Percentiles rank a stretch among this genome's conserved stretches.
phyloP scores from a whole-genome alignment of 2,329 filamentous ascomycete genomes.

The Chaetomiaceae sp. region DNA sequence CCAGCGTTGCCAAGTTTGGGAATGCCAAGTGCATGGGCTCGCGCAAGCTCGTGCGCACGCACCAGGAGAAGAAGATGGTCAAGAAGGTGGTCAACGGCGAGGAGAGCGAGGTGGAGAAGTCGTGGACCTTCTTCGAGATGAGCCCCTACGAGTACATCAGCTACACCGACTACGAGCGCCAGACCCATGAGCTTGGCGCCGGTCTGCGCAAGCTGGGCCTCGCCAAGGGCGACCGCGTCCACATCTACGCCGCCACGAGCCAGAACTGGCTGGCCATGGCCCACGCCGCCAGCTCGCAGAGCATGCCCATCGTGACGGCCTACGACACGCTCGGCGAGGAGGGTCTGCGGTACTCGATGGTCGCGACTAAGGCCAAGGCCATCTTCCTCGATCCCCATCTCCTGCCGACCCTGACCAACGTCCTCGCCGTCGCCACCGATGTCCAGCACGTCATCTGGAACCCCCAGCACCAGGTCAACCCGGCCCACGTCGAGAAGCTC shows the following conservation, averaged over 20 bases:
- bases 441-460: conserved; percentile 52
- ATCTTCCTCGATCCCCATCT: conserved; percentile 73
- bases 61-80: conserved; percentile 81
- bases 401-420: conserved; percentile 51
- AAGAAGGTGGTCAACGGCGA: conserved; percentile 82
- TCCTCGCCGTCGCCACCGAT: conserved; percentile 47
- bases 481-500: conserved; percentile 45
- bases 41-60: conserved; percentile 68
- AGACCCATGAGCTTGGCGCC: conserved; percentile 61
- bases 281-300: conserved; percentile 62
- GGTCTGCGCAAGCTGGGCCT: conserved; percentile 71
- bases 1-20: conserved; percentile 60
- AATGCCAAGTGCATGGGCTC: conserved; percentile 63
- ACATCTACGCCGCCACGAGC: conserved; percentile 74
- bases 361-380: conserved; percentile 64
- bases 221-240: conserved; percentile 62
- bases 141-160: conserved; percentile 71
- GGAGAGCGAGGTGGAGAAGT: conserved; percentile 74
- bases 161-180: conserved; percentile 72
- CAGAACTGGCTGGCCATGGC: conserved; percentile 48
- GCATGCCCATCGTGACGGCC: conserved; percentile 76
- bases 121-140: conserved; percentile 85
- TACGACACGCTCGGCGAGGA: conserved; percentile 77
- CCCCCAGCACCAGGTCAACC: conserved; percentile 47
- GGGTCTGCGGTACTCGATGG: conserved; percentile 67